A percentile compares a stretch with the other conserved stretches of the same genome.
Evolutionary conservation across 2,329 filamentous ascomycete genomes (phyloP).

Genomic region (Shiraia sp.): DNA sequence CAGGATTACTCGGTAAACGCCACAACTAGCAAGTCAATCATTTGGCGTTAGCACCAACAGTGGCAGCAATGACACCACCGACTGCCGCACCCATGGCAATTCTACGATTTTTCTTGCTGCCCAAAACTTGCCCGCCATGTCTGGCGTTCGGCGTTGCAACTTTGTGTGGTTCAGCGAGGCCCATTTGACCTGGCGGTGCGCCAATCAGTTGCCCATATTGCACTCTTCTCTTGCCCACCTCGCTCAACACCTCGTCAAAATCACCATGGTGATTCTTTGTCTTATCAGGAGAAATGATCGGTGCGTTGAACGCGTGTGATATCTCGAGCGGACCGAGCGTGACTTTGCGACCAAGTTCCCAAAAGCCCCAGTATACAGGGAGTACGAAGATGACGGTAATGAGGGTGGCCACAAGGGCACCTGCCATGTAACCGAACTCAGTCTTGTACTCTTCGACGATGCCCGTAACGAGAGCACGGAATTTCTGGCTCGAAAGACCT

Average conservation of each 20-base stretch:
- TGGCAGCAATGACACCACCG: slow-evolving; percentile 15
- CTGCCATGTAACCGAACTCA: slow-evolving; percentile 30
- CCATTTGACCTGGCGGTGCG: slow-evolving; percentile 24
- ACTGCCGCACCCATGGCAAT: slow-evolving; percentile 14
- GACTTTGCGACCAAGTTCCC: slow-evolving; percentile 42
- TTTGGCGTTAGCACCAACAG: slow-evolving; percentile 9
- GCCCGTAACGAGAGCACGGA: slow-evolving; percentile 16
- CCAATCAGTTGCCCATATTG: slow-evolving; percentile 22
- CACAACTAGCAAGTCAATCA: too few relatives aligned
- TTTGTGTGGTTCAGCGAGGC: slow-evolving; percentile 22
- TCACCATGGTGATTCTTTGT: slow-evolving; percentile 23
- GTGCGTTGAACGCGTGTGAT: slow-evolving; percentile 39
- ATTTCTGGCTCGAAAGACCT: slow-evolving; percentile 12
- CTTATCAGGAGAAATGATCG: slow-evolving; percentile 20
- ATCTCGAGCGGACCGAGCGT: slow-evolving; percentile 43
- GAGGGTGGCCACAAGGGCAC: slow-evolving; percentile 34
- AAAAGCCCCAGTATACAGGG: slow-evolving; percentile 43
- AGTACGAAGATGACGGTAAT: slow-evolving; percentile 37
- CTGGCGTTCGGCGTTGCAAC: slow-evolving; percentile 8
- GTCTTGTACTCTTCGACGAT: slow-evolving; percentile 35
- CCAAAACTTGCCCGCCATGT: slow-evolving; percentile 1
- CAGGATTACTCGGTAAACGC: too few relatives aligned
- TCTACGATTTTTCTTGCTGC: slow-evolving; percentile 3
- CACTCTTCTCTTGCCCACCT: slow-evolving; percentile 21
- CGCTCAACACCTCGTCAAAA: slow-evolving; percentile 23